Evolutionary conservation across 805 yeast species (phyloP).

Genomic region (Metschnikowia borealis): DNA sequence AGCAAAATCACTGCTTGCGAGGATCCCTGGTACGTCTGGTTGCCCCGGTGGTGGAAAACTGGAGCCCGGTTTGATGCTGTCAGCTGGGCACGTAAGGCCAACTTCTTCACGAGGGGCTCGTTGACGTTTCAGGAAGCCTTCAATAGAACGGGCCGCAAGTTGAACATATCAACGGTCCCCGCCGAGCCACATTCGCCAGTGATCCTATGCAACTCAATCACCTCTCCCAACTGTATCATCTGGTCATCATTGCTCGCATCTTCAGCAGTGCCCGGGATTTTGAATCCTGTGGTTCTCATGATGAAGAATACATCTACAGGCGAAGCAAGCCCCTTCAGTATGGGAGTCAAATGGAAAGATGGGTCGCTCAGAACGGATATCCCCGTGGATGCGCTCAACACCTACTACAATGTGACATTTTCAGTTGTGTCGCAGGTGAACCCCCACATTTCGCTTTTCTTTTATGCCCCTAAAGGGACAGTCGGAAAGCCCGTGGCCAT

Average conservation of each 20-base stretch:
- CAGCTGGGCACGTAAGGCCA: constrained; percentile 65
- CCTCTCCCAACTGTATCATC: constrained; percentile 77
- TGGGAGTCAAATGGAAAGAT: constrained; percentile 76
- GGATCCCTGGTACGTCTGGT: constrained; percentile 57
- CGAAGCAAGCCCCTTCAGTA: constrained; percentile 58
- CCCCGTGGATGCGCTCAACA: constrained; percentile 68
- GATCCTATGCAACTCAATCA: constrained; percentile 68
- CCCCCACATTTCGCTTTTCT: constrained; percentile 74
- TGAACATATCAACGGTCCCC: constrained; percentile 76
- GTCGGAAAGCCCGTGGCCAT: constrained; percentile 74
- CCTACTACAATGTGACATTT: constrained; percentile 72
- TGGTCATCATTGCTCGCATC: constrained; percentile 77
- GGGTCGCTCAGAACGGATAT: constrained; percentile 77
- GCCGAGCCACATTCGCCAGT: constrained; percentile 81
- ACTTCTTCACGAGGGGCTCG: constrained; percentile 71
- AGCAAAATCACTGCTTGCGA: constrained; percentile 64
- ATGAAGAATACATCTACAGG: constrained; percentile 45
- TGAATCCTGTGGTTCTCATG: constrained; percentile 77
- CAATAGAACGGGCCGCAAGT: constrained; percentile 61
- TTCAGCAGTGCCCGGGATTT: constrained; percentile 78
- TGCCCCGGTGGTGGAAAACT: constrained; percentile 63
- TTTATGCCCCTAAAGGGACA: constrained; percentile 74
- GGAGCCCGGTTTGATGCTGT: constrained; percentile 77
- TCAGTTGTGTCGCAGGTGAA: constrained; percentile 78
- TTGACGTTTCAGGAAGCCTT: constrained; percentile 68